Conservation (phyloP, 1,284 basidiomycete species). For the Xerocomus amazonicus region DNA sequence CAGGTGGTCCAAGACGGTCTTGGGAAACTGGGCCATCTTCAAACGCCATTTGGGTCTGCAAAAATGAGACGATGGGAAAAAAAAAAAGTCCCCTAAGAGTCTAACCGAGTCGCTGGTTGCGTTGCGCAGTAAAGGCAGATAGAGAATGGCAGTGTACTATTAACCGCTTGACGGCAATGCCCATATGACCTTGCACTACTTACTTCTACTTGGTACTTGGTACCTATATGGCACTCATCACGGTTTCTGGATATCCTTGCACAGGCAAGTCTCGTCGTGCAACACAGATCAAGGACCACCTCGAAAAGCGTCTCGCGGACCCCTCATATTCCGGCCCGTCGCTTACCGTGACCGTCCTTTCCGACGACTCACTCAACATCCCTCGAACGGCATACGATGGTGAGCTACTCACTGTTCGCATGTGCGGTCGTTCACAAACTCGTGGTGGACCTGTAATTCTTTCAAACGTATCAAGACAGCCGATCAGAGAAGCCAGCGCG, state of each 20-base stretch:
- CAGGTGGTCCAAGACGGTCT: too few relatives aligned
- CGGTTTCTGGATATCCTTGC: slow-evolving; percentile 86
- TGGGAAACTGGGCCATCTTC: too few relatives aligned
- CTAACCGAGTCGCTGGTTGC: too few relatives aligned
- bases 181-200: too few relatives aligned
- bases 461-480: slow-evolving; percentile 51
- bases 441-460: background rate
- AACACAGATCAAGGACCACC: slow-evolving; percentile 57
- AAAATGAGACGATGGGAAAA: too few relatives aligned
- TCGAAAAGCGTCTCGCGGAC: slow-evolving; percentile 55
- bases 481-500: slow-evolving; percentile 86
- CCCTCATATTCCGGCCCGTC: slow-evolving; percentile 50
- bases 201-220: too few relatives aligned
- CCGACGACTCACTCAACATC: slow-evolving; percentile 74
- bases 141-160: too few relatives aligned
- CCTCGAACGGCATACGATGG: slow-evolving; percentile 71
- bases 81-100: too few relatives aligned
- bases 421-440: background rate
- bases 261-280: slow-evolving; percentile 84
- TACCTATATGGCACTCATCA: slow-evolving; percentile 82
- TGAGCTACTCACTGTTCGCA: slow-evolving; percentile 34
- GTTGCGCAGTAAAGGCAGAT: too few relatives aligned
- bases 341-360: slow-evolving; percentile 64
- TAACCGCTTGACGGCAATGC: too few relatives aligned
- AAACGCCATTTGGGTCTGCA: too few relatives aligned